phyloP scores from a whole-genome alignment of 352 stramenopile species.

The Globisporangium alternatum region DNA sequence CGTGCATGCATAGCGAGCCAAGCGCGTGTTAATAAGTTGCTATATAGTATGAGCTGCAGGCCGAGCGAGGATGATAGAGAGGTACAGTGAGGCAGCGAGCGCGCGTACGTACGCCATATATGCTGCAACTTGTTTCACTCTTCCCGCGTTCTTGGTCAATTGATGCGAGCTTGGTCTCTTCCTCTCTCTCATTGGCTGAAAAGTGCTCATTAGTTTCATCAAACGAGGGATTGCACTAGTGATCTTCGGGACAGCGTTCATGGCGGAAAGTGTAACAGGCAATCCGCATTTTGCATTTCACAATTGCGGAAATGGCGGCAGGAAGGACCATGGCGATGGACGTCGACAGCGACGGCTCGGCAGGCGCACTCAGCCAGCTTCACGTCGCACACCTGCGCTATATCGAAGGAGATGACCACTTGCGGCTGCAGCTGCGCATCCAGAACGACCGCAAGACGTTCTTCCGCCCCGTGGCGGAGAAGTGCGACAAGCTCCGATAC shows the following conservation, averaged over 20 bases:
- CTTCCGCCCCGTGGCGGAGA: constrained; percentile 35
- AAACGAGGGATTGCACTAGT: neutral
- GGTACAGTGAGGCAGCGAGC: neutral
- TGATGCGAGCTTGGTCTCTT: neutral
- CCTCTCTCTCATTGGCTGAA: neutral
- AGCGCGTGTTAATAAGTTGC: neutral
- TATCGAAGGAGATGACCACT: constrained; percentile 37
- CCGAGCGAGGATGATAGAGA: neutral
- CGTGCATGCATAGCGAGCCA: neutral
- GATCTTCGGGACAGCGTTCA: neutral
- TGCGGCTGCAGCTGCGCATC: constrained; percentile 48
- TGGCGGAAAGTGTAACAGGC: neutral
- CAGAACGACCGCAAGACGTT: constrained; percentile 52
- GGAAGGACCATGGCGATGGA: neutral
- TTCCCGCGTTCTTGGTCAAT: neutral
- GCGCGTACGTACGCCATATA: neutral
- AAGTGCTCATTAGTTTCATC: neutral
- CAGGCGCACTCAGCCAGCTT: neutral
- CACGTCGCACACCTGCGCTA: constrained; percentile 54
- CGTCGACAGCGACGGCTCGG: neutral
- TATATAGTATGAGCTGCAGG: neutral
- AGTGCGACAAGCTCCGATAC: constrained; percentile 50
- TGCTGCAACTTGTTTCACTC: neutral
- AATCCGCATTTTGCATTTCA: neutral
- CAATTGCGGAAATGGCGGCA: neutral